Conservation (phyloP, 2,329 filamentous ascomycete species). For the Aureobasidium leucospermi region DNA sequence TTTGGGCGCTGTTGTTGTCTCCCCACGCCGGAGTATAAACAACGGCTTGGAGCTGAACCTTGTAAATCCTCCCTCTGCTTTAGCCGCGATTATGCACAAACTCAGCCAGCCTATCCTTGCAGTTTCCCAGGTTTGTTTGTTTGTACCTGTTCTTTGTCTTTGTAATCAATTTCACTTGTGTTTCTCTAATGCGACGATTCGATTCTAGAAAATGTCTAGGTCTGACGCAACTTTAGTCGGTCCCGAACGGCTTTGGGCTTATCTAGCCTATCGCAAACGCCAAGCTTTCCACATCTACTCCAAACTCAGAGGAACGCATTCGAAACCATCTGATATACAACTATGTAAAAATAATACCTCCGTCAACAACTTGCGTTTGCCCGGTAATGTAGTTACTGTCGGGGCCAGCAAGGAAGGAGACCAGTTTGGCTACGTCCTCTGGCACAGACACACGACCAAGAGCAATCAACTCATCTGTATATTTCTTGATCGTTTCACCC, state of each 20-base stretch:
- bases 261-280: neutral
- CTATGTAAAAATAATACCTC: constrained; percentile 26
- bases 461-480: constrained; percentile 47
- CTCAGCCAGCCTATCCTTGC: neutral
- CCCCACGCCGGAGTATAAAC: constrained; percentile 6
- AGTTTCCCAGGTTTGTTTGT: neutral
- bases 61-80: constrained; percentile 11
- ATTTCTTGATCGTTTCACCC: constrained; percentile 44
- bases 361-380: constrained; percentile 52
- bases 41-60: constrained; percentile 3
- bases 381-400: constrained; percentile 61
- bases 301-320: neutral
- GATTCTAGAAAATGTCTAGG: neutral
- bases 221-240: constrained; percentile 2
- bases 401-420: constrained; percentile 53
- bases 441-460: constrained; percentile 52
- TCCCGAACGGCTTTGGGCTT: neutral
- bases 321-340: neutral
- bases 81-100: neutral
- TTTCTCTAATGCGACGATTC: neutral
- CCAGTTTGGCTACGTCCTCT: constrained; percentile 55
- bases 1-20: constrained; percentile 5
- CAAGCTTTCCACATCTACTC: neutral
- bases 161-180: neutral
- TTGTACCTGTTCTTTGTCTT: neutral